Conservation (phyloP, 2,329 filamentous ascomycete species). For the Beauveria brongniartii region DNA sequence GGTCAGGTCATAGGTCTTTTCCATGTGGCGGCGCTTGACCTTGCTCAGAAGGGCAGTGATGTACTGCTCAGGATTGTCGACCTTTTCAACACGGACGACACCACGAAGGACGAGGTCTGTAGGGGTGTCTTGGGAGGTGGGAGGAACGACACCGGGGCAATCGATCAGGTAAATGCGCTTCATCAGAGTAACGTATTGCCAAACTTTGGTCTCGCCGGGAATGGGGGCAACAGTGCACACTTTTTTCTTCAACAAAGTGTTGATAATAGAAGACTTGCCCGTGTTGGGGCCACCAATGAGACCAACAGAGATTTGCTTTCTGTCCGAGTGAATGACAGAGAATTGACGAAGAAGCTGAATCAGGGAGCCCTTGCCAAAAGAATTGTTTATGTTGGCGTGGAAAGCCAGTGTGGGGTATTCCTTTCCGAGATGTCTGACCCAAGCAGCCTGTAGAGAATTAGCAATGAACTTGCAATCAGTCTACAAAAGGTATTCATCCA, state of each 20-base stretch:
- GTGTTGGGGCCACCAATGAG: slow-evolving; percentile 76
- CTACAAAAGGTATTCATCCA: background rate
- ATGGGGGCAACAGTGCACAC: slow-evolving; percentile 91
- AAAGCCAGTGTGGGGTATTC: slow-evolving; percentile 93
- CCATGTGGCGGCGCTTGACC: slow-evolving; percentile 80
- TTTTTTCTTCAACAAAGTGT: slow-evolving; percentile 88
- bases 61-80: slow-evolving; percentile 94
- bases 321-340: slow-evolving; percentile 75
- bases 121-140: slow-evolving; percentile 73
- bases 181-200: slow-evolving; percentile 96
- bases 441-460: slow-evolving; percentile 61
- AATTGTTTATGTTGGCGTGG: slow-evolving; percentile 89
- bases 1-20: slow-evolving; percentile 84
- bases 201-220: slow-evolving; percentile 93
- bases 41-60: slow-evolving; percentile 73
- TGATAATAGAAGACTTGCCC: slow-evolving; percentile 95
- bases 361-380: slow-evolving; percentile 90
- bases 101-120: slow-evolving; percentile 85
- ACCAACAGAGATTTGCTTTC: slow-evolving; percentile 92
- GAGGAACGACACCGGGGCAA: slow-evolving; percentile 92
- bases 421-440: slow-evolving; percentile 82
- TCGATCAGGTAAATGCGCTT: slow-evolving; percentile 87
- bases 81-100: slow-evolving; percentile 90
- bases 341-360: slow-evolving; percentile 92
- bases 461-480: slow-evolving; percentile 16